phyloP scores from a whole-genome alignment of 2,329 filamentous ascomycete genomes.

The Chalaropsis ovoidea region DNA sequence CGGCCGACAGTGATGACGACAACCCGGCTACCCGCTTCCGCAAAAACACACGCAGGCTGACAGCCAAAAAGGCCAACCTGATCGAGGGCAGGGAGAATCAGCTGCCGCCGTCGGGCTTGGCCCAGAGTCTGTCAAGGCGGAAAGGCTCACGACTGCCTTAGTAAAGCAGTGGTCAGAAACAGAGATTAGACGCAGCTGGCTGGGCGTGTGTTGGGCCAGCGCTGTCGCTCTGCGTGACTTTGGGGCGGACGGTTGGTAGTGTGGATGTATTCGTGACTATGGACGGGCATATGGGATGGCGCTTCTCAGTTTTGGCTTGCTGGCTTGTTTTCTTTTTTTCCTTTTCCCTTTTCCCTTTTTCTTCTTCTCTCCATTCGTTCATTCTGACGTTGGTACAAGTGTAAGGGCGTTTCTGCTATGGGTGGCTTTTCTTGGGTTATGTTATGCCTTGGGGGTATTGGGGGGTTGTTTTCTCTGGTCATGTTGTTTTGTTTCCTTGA shows the following conservation, averaged over 20 bases:
- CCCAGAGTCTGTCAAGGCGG: constrained; percentile 10
- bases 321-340: constrained; percentile 1
- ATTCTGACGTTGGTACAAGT: not conserved
- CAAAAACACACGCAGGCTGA: not conserved
- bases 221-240: not conserved
- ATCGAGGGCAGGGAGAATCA: constrained; percentile 23
- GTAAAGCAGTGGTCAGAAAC: not conserved
- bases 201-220: not conserved
- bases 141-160: constrained; percentile 15
- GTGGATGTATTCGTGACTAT: not conserved
- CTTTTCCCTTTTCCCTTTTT: not conserved
- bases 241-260: not conserved
- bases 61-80: constrained; percentile 22
- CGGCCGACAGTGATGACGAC: constrained; percentile 6
- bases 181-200: not conserved
- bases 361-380: not conserved
- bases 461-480: not conserved
- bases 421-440: constrained; percentile 8
- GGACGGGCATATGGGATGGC: not conserved
- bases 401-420: constrained; percentile 11
- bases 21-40: not conserved
- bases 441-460: constrained; percentile 5
- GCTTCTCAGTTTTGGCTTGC: not conserved
- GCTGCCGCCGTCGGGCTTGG: not conserved
- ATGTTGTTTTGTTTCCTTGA: constrained; percentile 13